phyloP scores from a whole-genome alignment of 805 yeast genomes.

The Metschnikowia aberdeeniae region DNA sequence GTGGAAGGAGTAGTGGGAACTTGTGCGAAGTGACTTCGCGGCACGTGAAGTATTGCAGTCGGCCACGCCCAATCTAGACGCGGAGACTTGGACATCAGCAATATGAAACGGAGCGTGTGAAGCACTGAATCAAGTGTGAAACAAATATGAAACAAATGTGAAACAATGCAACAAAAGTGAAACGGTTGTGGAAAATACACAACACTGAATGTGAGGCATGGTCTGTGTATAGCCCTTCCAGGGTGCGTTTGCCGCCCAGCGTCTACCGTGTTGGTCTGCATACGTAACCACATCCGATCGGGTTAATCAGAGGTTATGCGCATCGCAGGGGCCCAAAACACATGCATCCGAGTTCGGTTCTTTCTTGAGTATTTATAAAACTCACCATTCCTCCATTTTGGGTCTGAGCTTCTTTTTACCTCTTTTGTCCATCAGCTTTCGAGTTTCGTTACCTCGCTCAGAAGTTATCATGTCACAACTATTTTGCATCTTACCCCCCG shows the following conservation, averaged over 20 bases:
- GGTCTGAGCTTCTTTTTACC: not conserved
- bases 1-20: too few species aligned
- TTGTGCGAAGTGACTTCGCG: too few species aligned
- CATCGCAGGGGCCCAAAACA: not conserved
- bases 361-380: not conserved
- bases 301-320: conserved; percentile 2
- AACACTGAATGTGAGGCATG: too few species aligned
- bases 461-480: conserved; percentile 1
- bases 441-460: not conserved
- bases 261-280: not conserved
- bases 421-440: not conserved
- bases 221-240: too few species aligned
- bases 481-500: conserved; percentile 17
- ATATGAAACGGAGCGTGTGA: too few species aligned
- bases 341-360: not conserved
- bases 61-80: too few species aligned
- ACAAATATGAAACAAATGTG: too few species aligned
- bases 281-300: conserved; percentile 1
- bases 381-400: not conserved
- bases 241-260: not conserved
- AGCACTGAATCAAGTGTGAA: too few species aligned
- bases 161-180: too few species aligned
- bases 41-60: too few species aligned
- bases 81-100: too few species aligned
- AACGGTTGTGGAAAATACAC: too few species aligned